These are phyloP conservation scores for Murraya koenigii DNA, from an alignment of 345 rosid species.

Conservation along the genomic window DNA sequence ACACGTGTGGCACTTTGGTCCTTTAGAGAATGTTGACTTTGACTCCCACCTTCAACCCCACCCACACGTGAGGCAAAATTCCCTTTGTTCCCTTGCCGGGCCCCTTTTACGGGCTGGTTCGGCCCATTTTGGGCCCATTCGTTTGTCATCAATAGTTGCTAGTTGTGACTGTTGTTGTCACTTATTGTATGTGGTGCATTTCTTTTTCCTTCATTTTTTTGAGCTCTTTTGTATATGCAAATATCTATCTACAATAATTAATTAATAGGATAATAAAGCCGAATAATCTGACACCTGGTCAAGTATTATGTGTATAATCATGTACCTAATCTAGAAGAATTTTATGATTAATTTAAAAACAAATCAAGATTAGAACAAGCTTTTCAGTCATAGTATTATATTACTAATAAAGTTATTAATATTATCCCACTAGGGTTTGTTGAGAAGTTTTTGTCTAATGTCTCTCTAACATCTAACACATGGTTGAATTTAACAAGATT, in stretches of 20 bases:
- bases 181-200: no score
- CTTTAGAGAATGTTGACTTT: constrained; percentile 18
- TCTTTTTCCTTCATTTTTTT: no score
- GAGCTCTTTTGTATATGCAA: neutral
- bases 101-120: constrained; percentile 12
- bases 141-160: neutral
- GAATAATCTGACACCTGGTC: neutral
- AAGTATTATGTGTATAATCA: neutral
- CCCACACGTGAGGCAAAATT: constrained; percentile 50
- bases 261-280: neutral
- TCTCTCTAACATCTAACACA: constrained; percentile 22
- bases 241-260: neutral
- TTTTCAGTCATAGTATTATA: neutral
- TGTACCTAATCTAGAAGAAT: constrained; percentile 5
- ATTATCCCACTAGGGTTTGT: constrained; percentile 6
- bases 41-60: constrained; percentile 27
- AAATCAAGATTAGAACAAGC: constrained; percentile 5
- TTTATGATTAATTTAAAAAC: neutral
- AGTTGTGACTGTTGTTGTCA: neutral
- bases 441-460: constrained; percentile 17
- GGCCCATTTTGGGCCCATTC: constrained; percentile 24
- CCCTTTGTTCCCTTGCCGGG: constrained; percentile 19
- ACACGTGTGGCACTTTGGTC: constrained; percentile 41
- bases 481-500: constrained; percentile 12
- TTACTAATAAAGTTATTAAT: neutral